Base-by-base conservation (phyloP, 1,284 basidiomycete species). In the Heterobasidion occidentale region DNA sequence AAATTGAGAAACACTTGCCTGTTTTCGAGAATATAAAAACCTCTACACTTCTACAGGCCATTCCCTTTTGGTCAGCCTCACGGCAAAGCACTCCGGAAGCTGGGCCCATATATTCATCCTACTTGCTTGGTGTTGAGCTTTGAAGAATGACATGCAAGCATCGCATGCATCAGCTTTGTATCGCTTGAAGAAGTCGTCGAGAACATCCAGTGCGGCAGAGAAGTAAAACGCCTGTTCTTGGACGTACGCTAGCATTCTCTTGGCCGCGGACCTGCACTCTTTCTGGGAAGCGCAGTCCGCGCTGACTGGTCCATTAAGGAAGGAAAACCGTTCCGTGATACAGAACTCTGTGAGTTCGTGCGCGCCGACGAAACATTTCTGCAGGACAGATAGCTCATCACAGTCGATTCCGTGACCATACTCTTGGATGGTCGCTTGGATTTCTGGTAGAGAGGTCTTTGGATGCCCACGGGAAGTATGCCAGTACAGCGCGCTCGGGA, bases 401-500 rank as follows among this genome's bases (percentile, higher is more conserved):
- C 49, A 17, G 34, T 8, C 17, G 27, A 51, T 51, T 12, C 49
- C 38, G n/a, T 34, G 36, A 5, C 52, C 52, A 36, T 44, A 45
- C 2, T 14, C n/a, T 11, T 20, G 20, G 42, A 45, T 11, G 36
- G 38, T 20, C 42, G n/a, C 33, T 12, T 53, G 33, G 38, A 53
- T 27, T 12, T 6, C 17, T 7, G 11, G 11, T 17, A 19, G 14
- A 12, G 17, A 44, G 36, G 12, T 17, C 14, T 14, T 42, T 27
- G 15, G 35, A 34, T 51, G 12, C 12, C n/a, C 27, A 11, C 17
- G 44, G 49, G 42, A 50, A 52, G 58, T 56, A 59, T 15, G 36
- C 42, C 19, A 19, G 56, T 58, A 59, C 42, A 62, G 56, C 8
- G 58, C 60, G 11, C 51, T 34, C 5, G 59, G 57, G 14, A 61